A percentile compares a stretch with the other conserved stretches of the same genome.
phyloP scores from a whole-genome alignment of 2,329 filamentous ascomycete species.

The Arthrobotrys sphaeroides region DNA sequence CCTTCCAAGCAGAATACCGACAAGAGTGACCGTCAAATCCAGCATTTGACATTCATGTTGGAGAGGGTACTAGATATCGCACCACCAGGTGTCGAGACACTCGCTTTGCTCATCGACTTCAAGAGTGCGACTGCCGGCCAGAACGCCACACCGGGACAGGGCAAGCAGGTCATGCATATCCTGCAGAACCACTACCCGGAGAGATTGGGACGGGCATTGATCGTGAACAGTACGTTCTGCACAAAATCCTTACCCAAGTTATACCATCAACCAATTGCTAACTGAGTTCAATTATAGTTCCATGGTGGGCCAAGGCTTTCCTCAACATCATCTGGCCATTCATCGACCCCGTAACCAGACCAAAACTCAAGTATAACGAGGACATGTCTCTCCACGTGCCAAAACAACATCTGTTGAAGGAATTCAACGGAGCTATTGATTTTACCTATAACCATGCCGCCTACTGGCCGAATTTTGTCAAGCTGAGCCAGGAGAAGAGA shows the following conservation, averaged over 20 bases:
- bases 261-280: slow-evolving; percentile 4
- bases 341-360: slow-evolving; percentile 90
- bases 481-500: slow-evolving; percentile 73
- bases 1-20: slow-evolving; percentile 94
- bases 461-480: slow-evolving; percentile 88
- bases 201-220: slow-evolving; percentile 83
- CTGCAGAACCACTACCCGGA: slow-evolving; percentile 97
- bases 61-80: slow-evolving; percentile 89
- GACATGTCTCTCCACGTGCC: slow-evolving; percentile 85
- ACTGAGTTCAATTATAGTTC: slow-evolving; percentile 68
- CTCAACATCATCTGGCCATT: slow-evolving; percentile 96
- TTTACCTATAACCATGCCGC: slow-evolving; percentile 89
- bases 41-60: slow-evolving; percentile 95
- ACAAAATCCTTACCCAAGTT: neutral
- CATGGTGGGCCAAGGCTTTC: slow-evolving; percentile 87
- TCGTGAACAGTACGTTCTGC: slow-evolving; percentile 78
- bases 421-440: slow-evolving; percentile 79
- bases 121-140: slow-evolving; percentile 78
- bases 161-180: slow-evolving; percentile 85
- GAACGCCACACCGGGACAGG: slow-evolving; percentile 79
- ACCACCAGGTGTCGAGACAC: slow-evolving; percentile 83
- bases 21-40: slow-evolving; percentile 81
- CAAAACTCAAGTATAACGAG: slow-evolving; percentile 98
- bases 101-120: slow-evolving; percentile 91
- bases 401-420: slow-evolving; percentile 80